These are phyloP conservation scores for Cryphonectria carpinicola DNA, from an alignment of 2,329 filamentous ascomycete species.

Conservation along the genomic window DNA sequence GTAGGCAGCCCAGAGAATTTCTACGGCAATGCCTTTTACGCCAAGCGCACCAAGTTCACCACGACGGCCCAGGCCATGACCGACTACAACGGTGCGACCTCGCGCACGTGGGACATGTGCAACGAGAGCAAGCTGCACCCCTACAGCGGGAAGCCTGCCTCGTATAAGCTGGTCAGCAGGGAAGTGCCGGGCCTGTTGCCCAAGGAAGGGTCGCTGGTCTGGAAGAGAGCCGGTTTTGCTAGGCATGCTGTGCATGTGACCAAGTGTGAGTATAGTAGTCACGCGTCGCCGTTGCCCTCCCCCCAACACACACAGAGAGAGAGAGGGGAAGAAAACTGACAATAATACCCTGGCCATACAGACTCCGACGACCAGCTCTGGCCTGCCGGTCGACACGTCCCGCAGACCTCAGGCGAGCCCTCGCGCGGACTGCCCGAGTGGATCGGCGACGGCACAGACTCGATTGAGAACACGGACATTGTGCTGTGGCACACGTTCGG, in stretches of 20 bases:
- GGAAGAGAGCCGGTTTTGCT: conserved; percentile 88
- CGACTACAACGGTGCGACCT: conserved; percentile 80
- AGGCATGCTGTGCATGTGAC: conserved; percentile 88
- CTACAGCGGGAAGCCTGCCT: conserved; percentile 80
- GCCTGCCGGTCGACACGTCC: conserved; percentile 84
- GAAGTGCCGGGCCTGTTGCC: conserved; percentile 80
- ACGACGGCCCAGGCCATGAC: conserved; percentile 71
- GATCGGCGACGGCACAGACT: conserved; percentile 71
- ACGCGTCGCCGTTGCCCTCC: neutral
- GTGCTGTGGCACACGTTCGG: conserved; percentile 96
- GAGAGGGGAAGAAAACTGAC: conserved; percentile 8
- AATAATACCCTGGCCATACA: conserved; percentile 37
- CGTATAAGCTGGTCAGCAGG: conserved; percentile 87
- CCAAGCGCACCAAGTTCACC: conserved; percentile 77
- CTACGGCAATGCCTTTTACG: conserved; percentile 90
- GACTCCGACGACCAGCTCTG: conserved; percentile 82
- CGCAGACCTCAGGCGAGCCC: conserved; percentile 82
- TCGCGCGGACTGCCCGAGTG: conserved; percentile 74
- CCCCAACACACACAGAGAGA: neutral
- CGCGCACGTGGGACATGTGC: conserved; percentile 86
- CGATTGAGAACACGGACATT: conserved; percentile 80
- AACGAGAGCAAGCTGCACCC: conserved; percentile 86
- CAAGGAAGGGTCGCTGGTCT: conserved; percentile 79
- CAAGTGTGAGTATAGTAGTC: conserved; percentile 65
- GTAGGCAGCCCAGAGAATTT: conserved; percentile 82